Evolutionary conservation across 768 basidiomycete genomes (phyloP).

Genomic region (Mycena galericulata): DNA sequence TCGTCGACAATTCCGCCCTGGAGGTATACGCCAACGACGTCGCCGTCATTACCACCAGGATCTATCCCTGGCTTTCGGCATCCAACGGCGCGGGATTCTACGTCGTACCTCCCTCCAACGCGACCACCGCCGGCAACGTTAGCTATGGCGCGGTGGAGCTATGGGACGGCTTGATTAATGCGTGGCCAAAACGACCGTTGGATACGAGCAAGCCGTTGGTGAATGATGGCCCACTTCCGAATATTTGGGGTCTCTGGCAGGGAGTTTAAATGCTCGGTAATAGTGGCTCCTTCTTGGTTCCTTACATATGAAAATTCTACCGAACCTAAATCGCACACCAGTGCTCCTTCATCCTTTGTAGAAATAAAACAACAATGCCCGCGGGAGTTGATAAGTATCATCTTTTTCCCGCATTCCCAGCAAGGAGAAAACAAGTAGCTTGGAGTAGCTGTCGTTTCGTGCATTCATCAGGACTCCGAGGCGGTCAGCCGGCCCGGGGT

Average conservation of each 20-base stretch:
- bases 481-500: too few relatives aligned
- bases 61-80: slow-evolving; percentile 26
- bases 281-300: too few relatives aligned
- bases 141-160: slow-evolving; percentile 21
- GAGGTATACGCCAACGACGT: slow-evolving; percentile 31
- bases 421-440: too few relatives aligned
- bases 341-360: too few relatives aligned
- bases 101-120: slow-evolving; percentile 6
- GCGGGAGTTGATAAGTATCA: too few relatives aligned
- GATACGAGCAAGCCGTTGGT: slow-evolving; percentile 26
- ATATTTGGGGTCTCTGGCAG: slow-evolving; percentile 27
- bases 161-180: slow-evolving; percentile 30
- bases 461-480: too few relatives aligned
- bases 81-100: slow-evolving; percentile 25
- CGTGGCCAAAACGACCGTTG: slow-evolving; percentile 20
- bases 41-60: slow-evolving; percentile 23
- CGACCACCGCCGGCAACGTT: not conserved
- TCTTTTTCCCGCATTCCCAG: too few relatives aligned
- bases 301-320: too few relatives aligned
- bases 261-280: slow-evolving; percentile 6
- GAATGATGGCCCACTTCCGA: slow-evolving; percentile 26
- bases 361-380: too few relatives aligned
- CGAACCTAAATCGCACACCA: too few relatives aligned
- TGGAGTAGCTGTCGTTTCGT: too few relatives aligned
- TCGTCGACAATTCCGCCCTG: slow-evolving; percentile 28